Percentiles rank a stretch among this genome's conserved stretches.
Evolutionary conservation across 208 protist genomes (phyloP).

Genomic region (Leishmania aethiopica): DNA sequence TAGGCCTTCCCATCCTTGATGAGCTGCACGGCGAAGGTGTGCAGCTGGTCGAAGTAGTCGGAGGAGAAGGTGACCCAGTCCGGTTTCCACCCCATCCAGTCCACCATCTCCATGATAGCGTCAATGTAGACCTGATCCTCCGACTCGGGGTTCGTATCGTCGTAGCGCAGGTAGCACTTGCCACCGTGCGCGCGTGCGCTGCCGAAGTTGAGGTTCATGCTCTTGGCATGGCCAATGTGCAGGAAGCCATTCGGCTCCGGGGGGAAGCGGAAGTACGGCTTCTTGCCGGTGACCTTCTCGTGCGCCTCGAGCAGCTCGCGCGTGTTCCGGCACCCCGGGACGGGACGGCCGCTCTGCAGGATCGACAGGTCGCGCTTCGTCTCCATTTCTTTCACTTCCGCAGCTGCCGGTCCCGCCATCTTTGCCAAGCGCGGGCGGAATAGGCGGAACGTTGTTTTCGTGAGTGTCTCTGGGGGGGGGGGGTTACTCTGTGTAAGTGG

Average conservation of each 20-base stretch:
- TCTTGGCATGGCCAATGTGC: conserved; percentile 99
- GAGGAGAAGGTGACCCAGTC: conserved; percentile 97
- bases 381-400: conserved; percentile 31
- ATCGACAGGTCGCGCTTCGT: conserved; percentile 78
- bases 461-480: not conserved
- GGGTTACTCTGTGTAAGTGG: not conserved
- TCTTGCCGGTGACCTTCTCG: conserved; percentile 56
- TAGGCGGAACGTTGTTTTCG: conserved; percentile 52
- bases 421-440: conserved; percentile 27
- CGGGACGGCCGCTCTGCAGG: conserved; percentile 83
- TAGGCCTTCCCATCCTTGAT: conserved; percentile 98
- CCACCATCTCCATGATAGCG: conserved; percentile 93
- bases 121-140: conserved; percentile 99
- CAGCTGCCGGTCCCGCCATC: conserved; percentile 44
- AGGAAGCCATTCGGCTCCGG: conserved; percentile 98
- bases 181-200: conserved; percentile 93
- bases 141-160: conserved; percentile 99
- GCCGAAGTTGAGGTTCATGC: conserved; percentile 99
- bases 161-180: conserved; percentile 97
- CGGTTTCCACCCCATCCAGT: conserved; percentile 93
- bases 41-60: conserved; percentile 99
- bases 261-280: conserved; percentile 95
- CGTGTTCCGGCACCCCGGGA: conserved; percentile 79
- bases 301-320: conserved; percentile 74
- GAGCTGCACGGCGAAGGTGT: conserved; percentile 97